Conservation (phyloP, 306 rosid genomes). For the Acacia melanoxylon region DNA sequence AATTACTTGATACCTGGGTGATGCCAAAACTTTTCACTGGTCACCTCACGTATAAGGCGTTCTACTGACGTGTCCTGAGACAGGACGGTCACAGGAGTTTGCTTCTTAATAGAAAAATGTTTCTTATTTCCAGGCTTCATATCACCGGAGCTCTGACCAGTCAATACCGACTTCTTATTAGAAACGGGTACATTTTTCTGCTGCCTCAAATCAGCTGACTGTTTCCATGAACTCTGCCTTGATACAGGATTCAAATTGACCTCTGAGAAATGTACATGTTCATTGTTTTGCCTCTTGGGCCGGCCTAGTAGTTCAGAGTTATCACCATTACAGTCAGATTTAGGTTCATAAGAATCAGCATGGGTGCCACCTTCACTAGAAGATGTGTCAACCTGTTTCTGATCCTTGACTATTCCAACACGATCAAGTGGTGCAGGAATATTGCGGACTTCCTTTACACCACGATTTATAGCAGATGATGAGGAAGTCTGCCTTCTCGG, state of each 20-base stretch:
- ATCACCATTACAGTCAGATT: constrained; percentile 73
- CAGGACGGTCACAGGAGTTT: constrained; percentile 47
- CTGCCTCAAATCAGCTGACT: constrained; percentile 67
- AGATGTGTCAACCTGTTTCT: constrained; percentile 56
- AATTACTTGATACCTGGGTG: constrained; percentile 73
- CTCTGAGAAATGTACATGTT: constrained; percentile 61
- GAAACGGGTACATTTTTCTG: constrained; percentile 55
- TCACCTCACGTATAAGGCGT: constrained; percentile 97
- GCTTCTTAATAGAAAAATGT: constrained; percentile 74
- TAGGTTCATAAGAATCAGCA: constrained; percentile 58
- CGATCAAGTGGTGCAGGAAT: constrained; percentile 62
- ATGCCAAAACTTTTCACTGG: constrained; percentile 96
- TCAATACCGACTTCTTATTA: constrained; percentile 63
- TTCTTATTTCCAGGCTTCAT: constrained; percentile 72
- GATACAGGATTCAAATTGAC: constrained; percentile 65
- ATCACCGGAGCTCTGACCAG: constrained; percentile 65
- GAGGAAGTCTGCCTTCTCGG: constrained; percentile 83
- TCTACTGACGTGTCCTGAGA: constrained; percentile 93
- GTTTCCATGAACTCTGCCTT: constrained; percentile 93
- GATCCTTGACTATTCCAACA: constrained; percentile 62
- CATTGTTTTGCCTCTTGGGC: constrained; percentile 66
- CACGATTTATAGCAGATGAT: constrained; percentile 63
- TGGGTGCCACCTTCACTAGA: constrained; percentile 58
- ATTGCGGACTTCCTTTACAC: constrained; percentile 71
- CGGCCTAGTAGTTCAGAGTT: constrained; percentile 53